Base-by-base conservation (phyloP, 805 yeast species). In the Lachancea nothofagi region DNA sequence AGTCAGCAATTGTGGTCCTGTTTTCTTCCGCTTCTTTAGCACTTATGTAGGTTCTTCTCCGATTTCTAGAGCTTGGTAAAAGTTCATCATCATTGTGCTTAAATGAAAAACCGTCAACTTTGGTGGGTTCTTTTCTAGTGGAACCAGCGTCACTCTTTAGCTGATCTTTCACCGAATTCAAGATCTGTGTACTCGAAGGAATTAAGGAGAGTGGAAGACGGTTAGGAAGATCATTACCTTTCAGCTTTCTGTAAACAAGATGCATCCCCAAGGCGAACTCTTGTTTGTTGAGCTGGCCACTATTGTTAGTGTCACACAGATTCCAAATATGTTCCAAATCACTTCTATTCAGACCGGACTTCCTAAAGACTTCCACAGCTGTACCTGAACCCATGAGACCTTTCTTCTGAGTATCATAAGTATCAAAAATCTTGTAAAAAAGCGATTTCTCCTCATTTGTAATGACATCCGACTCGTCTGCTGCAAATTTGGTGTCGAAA, bases 221-320 rank as follows among this genome's bases (percentile, higher is more conserved):
- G 34, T 70, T 57, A 18, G 98, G 98, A 36, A 93, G 65, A n/a
- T 83, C 86, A 47, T 76, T 78, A 2, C 97, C 97, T 55, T 88
- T 89, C 57, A 90, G 67, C 46, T 90, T 75, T 60, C 96, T 77
- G 65, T 93, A 90, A 31, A 90, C 90, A 43, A 90, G 70, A 70
- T 94, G 97, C 97, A 90, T 93, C 23, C 97, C 97, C 25, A 93
- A 88, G 0, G 96, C 83, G 66, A 90, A 93, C 61, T 87, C 95
- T 59, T 90, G 96, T 53, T 77, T 79, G 59, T 85, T 84, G 49
- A 90, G 75, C 56, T 76, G 78, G 4, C 97, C 96, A 40, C 82
- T 73, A 59, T 88, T 83, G 40, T 80, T 79, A 12, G 80, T 74
- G 59, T 93, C 97, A 41, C 89, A 77, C 49, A 90, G 71, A 35